phyloP scores from a whole-genome alignment of 2,329 filamentous ascomycete species.

The Exophiala sp. region DNA sequence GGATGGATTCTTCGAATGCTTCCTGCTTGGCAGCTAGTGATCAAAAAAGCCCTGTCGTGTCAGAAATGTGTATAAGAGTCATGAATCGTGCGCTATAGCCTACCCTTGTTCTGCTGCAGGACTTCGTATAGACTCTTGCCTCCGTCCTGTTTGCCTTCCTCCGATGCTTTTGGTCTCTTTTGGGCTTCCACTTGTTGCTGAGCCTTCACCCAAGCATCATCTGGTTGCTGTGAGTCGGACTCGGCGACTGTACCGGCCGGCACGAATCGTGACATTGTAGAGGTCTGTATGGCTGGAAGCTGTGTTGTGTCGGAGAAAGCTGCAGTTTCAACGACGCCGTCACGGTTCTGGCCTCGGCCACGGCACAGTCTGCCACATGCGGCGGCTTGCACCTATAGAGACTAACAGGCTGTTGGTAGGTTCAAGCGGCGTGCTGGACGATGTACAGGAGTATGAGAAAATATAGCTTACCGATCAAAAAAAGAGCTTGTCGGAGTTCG shows the following conservation, averaged over 20 bases:
- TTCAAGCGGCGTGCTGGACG: too few species aligned
- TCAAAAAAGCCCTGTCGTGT: constrained; percentile 36
- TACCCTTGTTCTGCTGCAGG: constrained; percentile 47
- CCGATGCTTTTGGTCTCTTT: constrained; percentile 19
- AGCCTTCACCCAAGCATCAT: constrained; percentile 41
- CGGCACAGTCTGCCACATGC: too few species aligned
- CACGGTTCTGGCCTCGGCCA: too few species aligned
- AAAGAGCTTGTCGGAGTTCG: too few species aligned
- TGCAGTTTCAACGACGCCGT: too few species aligned
- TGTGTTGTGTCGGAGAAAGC: too few species aligned
- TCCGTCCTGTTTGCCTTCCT: constrained; percentile 33
- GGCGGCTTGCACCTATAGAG: too few species aligned
- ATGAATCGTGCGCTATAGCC: constrained; percentile 24
- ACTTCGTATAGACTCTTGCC: constrained; percentile 48
- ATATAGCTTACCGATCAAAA: too few species aligned
- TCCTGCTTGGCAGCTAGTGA: constrained; percentile 45
- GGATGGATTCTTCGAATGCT: constrained; percentile 47
- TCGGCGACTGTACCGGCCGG: constrained; percentile 41
- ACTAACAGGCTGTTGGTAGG: too few species aligned
- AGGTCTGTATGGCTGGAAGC: too few species aligned
- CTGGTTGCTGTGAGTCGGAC: constrained; percentile 37
- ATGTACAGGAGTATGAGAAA: too few species aligned
- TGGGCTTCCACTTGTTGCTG: constrained; percentile 34
- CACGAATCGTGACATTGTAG: constrained; percentile 43
- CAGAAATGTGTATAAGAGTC: constrained; percentile 27